A percentile compares a stretch with the other conserved stretches of the same genome.
phyloP scores from a whole-genome alignment of 768 basidiomycete species.

The Pisolithus marmoratus region DNA sequence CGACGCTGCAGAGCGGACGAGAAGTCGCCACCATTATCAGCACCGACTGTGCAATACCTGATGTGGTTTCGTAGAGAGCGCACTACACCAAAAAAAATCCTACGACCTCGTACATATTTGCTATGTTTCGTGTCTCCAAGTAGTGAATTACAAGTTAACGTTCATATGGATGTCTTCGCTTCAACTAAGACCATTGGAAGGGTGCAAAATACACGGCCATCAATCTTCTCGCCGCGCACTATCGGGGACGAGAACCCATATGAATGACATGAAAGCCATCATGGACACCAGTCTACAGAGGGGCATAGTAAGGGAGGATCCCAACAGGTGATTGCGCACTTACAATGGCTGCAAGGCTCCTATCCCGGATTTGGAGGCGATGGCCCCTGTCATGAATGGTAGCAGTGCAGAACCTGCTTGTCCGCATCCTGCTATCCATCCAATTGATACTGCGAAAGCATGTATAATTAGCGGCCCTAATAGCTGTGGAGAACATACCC shows the following conservation, averaged over 20 bases:
- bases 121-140: no score
- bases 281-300: conserved; percentile 32
- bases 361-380: conserved; percentile 57
- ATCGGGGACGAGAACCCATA: conserved; percentile 41
- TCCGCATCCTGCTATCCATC: conserved; percentile 65
- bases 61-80: no score
- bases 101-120: no score
- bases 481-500: conserved; percentile 19
- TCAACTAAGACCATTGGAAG: no score
- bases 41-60: no score
- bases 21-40: no score
- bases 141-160: no score
- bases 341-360: conserved; percentile 32
- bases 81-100: no score
- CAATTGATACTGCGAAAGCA: conserved; percentile 41
- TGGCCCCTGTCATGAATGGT: conserved; percentile 68
- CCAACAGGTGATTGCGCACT: not conserved
- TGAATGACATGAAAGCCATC: conserved; percentile 35
- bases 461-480: not conserved
- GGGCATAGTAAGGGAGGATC: not conserved
- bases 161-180: no score
- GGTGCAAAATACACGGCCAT: not conserved
- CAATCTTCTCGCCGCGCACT: conserved; percentile 14
- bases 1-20: no score
- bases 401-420: conserved; percentile 67